Evolutionary conservation across 495 filamentous ascomycete genomes (phyloP).

Genomic region (Neurospora tetrasperma): DNA sequence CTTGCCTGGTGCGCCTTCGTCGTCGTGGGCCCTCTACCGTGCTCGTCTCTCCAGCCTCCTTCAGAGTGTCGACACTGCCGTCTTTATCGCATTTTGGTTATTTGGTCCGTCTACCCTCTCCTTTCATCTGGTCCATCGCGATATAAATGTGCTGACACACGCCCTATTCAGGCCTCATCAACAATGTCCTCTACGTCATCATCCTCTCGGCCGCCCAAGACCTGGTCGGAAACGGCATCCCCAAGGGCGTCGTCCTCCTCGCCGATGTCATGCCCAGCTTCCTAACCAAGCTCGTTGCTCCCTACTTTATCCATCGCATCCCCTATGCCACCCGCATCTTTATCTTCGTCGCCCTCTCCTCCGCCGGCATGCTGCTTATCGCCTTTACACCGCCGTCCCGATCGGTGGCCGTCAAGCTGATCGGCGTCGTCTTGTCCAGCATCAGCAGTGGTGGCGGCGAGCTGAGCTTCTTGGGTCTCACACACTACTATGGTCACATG

Average conservation of each 20-base stretch:
- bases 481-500: slow-evolving; percentile 87
- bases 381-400: slow-evolving; percentile 60
- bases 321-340: slow-evolving; percentile 70
- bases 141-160: not conserved
- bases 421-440: slow-evolving; percentile 77
- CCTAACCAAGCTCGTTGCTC: slow-evolving; percentile 73
- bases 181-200: slow-evolving; percentile 97
- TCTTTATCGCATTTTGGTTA: slow-evolving; percentile 81
- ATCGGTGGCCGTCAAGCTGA: slow-evolving; percentile 61
- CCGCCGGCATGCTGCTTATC: slow-evolving; percentile 77
- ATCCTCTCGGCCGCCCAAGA: slow-evolving; percentile 94
- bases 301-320: slow-evolving; percentile 84
- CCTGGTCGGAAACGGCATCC: slow-evolving; percentile 72
- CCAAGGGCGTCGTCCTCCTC: slow-evolving; percentile 86
- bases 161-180: slow-evolving; percentile 63
- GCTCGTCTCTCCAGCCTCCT: slow-evolving; percentile 55
- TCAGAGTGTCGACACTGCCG: slow-evolving; percentile 56
- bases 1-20: slow-evolving; percentile 63
- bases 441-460: slow-evolving; percentile 78
- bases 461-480: slow-evolving; percentile 78
- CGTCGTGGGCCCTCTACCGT: slow-evolving; percentile 61
- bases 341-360: slow-evolving; percentile 59
- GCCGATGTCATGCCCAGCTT: slow-evolving; percentile 88
- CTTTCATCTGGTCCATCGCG: not conserved
- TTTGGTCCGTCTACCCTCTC: slow-evolving; percentile 52